Evolutionary conservation across 106 monocot species (phyloP).

Genomic region (Amphibolis antarctica): DNA sequence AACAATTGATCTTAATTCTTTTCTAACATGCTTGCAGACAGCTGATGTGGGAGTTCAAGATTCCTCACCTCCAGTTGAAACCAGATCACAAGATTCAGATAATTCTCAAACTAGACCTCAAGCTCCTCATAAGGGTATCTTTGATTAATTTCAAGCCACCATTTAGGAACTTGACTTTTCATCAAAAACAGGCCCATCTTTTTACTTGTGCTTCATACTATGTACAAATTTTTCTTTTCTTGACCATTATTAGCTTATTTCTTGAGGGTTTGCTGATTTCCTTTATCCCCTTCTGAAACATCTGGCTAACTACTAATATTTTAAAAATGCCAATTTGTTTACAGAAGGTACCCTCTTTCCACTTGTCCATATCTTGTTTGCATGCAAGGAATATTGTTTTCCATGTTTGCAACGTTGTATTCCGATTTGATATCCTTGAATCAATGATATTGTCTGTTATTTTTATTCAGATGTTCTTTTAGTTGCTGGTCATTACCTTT

Average conservation of each 20-base stretch:
- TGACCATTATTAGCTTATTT: too few species aligned
- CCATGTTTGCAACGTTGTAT: too few species aligned
- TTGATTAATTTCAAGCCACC: neutral
- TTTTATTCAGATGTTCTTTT: too few species aligned
- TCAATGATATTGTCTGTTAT: too few species aligned
- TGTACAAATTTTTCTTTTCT: neutral
- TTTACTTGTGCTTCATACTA: neutral
- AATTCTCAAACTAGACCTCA: constrained; percentile 9
- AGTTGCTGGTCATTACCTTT: too few species aligned
- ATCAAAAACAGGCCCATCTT: neutral
- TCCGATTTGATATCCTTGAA: too few species aligned
- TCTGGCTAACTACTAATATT: neutral
- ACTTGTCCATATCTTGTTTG: too few species aligned
- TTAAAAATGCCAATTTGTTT: neutral
- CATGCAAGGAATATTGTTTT: too few species aligned
- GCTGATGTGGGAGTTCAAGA: constrained; percentile 15
- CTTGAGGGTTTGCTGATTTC: too few species aligned
- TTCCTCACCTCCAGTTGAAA: constrained; percentile 10
- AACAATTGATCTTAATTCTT: neutral
- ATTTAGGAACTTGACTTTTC: neutral
- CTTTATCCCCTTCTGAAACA: too few species aligned
- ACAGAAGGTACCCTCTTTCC: too few species aligned
- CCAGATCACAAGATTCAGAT: constrained; percentile 16
- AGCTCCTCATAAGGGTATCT: constrained; percentile 17
- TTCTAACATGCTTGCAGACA: constrained; percentile 10